Base-by-base conservation (phyloP, 139 green algal species). In the Tetradesmus lagerheimii region DNA sequence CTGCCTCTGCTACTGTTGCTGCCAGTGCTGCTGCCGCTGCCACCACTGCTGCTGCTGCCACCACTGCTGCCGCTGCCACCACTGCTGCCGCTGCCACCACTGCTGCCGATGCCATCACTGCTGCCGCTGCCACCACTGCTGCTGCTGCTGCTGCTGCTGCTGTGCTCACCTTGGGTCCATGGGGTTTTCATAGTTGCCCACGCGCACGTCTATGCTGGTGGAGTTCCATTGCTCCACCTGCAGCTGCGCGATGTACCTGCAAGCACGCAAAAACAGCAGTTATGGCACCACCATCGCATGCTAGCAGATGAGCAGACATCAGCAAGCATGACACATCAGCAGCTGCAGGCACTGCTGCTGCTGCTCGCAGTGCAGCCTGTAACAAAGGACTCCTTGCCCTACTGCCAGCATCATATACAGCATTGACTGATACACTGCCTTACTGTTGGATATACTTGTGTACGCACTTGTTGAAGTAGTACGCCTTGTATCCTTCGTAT, bases 401-500 rank as follows among this genome's bases (percentile, higher is more conserved):
- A 62, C 8, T 62, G 2, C 47, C 6, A 62, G 47, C 47, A 62
- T 62, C 1, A 62, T 62, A 14, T 62, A n/a, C n/a, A n/a, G n/a
- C n/a, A n/a, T n/a, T n/a, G n/a, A n/a, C n/a, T n/a, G n/a, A 74
- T 34, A 74, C 62, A 29, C 67, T 78, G 67, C 67, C 27, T 41
- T 11, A 14, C 47, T 18, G 47, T 14, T 20, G 8, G 8, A 62
- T 14, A 62, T 62, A 1, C 5, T 62, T 62, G 8, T 18, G 47
- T 18, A 80, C 62, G 57, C 57, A 88, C 62, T 29, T 84, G 47
- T 90, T 90, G 47, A 83, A 90, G 75, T 79, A 90, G 37, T 90
- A 86, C 12, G 50, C 88, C 50, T 94, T 95, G 83, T 94, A 95
- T 0, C 81, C 87, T 50, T 95, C 93, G 80, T 94, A 95, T 1